Percentiles rank a stretch among this genome's conserved stretches.
Evolutionary conservation across 768 basidiomycete genomes (phyloP).

Genomic region (Hericium coralloides): DNA sequence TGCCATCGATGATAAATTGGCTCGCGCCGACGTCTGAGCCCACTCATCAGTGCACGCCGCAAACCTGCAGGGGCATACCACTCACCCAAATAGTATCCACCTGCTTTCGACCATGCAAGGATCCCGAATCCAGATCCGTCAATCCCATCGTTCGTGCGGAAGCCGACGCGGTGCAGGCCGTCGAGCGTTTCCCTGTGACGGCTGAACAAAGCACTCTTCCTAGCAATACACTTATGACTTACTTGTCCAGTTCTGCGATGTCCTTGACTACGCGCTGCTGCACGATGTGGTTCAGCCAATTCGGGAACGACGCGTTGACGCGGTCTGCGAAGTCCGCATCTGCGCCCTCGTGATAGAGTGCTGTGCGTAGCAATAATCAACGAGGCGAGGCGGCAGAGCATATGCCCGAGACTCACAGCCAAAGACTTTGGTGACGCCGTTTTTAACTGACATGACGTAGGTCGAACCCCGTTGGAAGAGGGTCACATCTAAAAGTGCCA

Average conservation of each 20-base stretch:
- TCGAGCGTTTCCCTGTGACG: conserved; percentile 38
- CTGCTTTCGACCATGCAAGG: conserved; percentile 34
- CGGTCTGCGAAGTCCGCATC: conserved; percentile 46
- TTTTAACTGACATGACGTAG: conserved; percentile 24
- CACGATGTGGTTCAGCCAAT: conserved; percentile 15
- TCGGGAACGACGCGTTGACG: conserved; percentile 34
- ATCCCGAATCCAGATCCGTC: conserved; percentile 40
- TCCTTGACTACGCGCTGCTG: conserved; percentile 28
- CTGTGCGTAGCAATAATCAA: neutral
- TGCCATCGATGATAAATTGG: conserved; percentile 33
- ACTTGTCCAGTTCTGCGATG: conserved; percentile 50
- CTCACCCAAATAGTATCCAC: conserved; percentile 62
- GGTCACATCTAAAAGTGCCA: conserved; percentile 11
- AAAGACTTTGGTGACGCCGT: conserved; percentile 13
- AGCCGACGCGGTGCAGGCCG: conserved; percentile 45
- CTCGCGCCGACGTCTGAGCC: conserved; percentile 30
- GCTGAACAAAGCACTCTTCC: neutral
- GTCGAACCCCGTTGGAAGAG: conserved; percentile 26
- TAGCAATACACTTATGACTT: neutral
- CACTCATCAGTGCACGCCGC: neutral
- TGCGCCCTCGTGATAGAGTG: conserved; percentile 8
- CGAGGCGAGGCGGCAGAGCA: neutral
- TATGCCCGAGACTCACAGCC: conserved; percentile 1
- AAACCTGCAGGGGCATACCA: neutral
- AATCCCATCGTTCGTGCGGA: conserved; percentile 39